Percentiles rank a stretch among this genome's conserved stretches.
Evolutionary conservation across 192 early-diverging fungal genomes (phyloP).

Genomic region (Phlyctochytrium bullatum): DNA sequence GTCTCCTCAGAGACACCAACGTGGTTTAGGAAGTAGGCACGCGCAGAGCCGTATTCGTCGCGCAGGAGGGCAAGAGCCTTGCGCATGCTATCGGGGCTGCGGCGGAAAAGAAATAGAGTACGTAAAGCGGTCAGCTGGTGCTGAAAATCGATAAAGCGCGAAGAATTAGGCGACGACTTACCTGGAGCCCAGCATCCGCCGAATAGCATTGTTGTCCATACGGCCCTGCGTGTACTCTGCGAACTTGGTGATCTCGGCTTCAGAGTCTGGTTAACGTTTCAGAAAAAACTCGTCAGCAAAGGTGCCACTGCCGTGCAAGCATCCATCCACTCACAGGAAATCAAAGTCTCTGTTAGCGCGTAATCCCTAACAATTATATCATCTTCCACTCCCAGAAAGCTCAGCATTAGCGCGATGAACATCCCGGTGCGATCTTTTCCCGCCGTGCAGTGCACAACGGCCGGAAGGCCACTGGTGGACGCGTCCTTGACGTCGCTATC

Average conservation of each 20-base stretch:
- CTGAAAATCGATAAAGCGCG: too few species aligned
- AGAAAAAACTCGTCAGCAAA: neutral
- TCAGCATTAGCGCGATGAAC: conserved; percentile 55
- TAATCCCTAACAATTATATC: conserved; percentile 68
- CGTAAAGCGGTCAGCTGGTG: neutral
- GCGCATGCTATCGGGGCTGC: neutral
- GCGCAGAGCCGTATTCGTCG: neutral
- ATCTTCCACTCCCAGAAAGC: conserved; percentile 62
- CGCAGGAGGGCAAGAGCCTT: neutral
- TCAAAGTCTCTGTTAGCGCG: conserved; percentile 47
- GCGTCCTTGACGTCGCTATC: too few species aligned
- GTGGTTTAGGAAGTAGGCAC: neutral
- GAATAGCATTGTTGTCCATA: neutral
- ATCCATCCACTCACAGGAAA: neutral
- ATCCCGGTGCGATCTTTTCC: conserved; percentile 71
- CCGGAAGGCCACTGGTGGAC: too few species aligned
- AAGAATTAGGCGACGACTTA: neutral
- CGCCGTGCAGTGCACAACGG: conserved; percentile 68
- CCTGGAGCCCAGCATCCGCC: neutral
- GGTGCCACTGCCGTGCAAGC: neutral
- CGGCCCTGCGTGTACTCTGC: neutral
- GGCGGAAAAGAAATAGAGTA: too few species aligned
- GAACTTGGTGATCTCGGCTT: neutral
- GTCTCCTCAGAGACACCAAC: neutral
- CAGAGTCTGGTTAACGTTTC: neutral